Evolutionary conservation across 78 protist species (phyloP).

Genomic region (Dictyostelium citrinum): DNA sequence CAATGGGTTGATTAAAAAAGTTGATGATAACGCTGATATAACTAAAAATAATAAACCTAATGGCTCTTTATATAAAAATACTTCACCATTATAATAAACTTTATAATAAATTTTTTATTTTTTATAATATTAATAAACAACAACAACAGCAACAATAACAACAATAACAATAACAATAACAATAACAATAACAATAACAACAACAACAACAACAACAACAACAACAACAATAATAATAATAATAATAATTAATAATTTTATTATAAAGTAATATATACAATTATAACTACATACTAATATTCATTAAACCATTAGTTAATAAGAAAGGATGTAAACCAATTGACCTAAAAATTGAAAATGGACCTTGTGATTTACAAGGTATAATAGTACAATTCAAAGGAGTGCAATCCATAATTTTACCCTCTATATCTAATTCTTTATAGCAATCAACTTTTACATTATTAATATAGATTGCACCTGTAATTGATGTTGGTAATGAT

Average conservation of each 20-base stretch:
- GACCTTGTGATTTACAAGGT: slow-evolving; percentile 79
- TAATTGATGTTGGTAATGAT: slow-evolving; percentile 38
- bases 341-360: slow-evolving; percentile 42
- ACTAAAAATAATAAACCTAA: slow-evolving; percentile 81
- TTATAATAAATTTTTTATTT: not conserved
- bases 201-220: too few species aligned
- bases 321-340: slow-evolving; percentile 54
- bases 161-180: too few species aligned
- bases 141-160: too few species aligned
- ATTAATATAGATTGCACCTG: slow-evolving; percentile 53
- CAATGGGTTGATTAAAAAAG: slow-evolving; percentile 71
- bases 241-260: too few species aligned
- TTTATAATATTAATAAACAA: too few species aligned
- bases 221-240: too few species aligned
- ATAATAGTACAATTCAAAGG: slow-evolving; percentile 45
- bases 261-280: too few species aligned
- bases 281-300: slow-evolving; percentile 5
- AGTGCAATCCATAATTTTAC: slow-evolving; percentile 40
- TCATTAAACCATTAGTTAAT: slow-evolving; percentile 58
- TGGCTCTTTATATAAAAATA: slow-evolving; percentile 69
- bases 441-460: slow-evolving; percentile 28
- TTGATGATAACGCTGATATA: slow-evolving; percentile 71
- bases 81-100: slow-evolving; percentile 83
- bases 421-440: slow-evolving; percentile 50
- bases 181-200: too few species aligned